These are phyloP conservation scores for Dendryphion nanum DNA, from an alignment of 2,329 filamentous ascomycete species.

Conservation along the genomic window DNA sequence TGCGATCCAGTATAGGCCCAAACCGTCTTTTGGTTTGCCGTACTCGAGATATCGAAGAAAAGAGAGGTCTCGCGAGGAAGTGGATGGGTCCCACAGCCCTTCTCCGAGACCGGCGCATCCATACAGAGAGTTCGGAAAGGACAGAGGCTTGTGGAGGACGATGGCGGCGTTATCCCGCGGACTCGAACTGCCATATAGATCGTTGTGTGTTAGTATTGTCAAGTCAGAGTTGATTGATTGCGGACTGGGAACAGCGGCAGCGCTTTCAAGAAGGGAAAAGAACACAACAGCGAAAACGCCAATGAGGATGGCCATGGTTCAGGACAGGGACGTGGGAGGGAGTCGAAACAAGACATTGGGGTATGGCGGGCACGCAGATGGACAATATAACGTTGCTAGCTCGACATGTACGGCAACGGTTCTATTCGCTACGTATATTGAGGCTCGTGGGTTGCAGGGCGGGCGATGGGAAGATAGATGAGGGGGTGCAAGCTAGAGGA, in stretches of 20 bases:
- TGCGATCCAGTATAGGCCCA: conserved; percentile 18
- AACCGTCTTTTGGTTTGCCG: conserved; percentile 10
- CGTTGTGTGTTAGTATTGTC: conserved; percentile 27
- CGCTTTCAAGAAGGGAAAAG: conserved; percentile 1
- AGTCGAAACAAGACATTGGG: conserved; percentile 6
- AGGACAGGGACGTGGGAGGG: conserved; percentile 1
- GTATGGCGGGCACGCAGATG: conserved; percentile 4
- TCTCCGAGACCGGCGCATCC: conserved; percentile 23
- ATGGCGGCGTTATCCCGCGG: conserved; percentile 17
- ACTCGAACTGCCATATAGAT: conserved; percentile 23
- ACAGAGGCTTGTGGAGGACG: conserved; percentile 13
- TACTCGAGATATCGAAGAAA: conserved; percentile 22
- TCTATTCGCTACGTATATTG: conserved; percentile 13
- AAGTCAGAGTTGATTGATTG: conserved; percentile 27
- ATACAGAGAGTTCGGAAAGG: conserved; percentile 8
- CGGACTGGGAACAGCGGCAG: conserved; percentile 16
- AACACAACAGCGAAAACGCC: conserved; percentile 8
- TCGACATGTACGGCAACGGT: not conserved
- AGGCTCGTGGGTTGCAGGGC: conserved; percentile 5
- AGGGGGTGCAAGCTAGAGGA: conserved; percentile 2
- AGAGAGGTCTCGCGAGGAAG: conserved; percentile 7
- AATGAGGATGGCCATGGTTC: conserved; percentile 12
- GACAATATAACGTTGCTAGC: not conserved
- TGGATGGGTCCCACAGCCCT: conserved; percentile 16
- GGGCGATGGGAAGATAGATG: conserved; percentile 11